Evolutionary conservation across 306 rosid species (phyloP).

Genomic region (Argentina anserina): DNA sequence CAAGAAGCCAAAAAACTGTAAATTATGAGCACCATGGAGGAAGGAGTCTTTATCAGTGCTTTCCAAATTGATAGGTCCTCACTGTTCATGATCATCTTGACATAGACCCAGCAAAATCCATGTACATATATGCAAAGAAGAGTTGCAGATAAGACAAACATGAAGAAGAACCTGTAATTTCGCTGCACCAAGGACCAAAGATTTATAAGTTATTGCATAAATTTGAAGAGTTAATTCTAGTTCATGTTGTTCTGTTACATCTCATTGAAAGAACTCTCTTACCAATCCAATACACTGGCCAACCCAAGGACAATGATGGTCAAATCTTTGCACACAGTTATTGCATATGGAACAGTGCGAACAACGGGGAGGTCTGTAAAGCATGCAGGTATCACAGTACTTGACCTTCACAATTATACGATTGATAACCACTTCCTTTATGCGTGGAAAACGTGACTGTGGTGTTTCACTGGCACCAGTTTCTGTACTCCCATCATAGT

Average conservation of each 20-base stretch:
- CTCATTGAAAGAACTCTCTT: background rate
- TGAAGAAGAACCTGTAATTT: constrained; percentile 70
- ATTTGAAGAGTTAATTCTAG: background rate
- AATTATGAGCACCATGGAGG: constrained; percentile 55
- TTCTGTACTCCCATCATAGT: constrained; percentile 29
- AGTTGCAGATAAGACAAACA: constrained; percentile 56
- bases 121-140: constrained; percentile 61
- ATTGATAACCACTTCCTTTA: constrained; percentile 31
- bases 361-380: constrained; percentile 39
- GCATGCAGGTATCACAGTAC: constrained; percentile 42
- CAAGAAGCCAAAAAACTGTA: constrained; percentile 53
- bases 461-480: constrained; percentile 23
- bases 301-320: constrained; percentile 45
- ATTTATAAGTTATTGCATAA: background rate
- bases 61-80: constrained; percentile 54
- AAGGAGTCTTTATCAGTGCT: constrained; percentile 66
- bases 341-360: constrained; percentile 43
- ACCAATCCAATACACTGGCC: constrained; percentile 43
- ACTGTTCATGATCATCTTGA: constrained; percentile 48
- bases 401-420: constrained; percentile 30
- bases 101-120: constrained; percentile 74
- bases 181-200: constrained; percentile 42
- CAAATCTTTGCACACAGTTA: constrained; percentile 35
- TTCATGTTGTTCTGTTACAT: background rate
- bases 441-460: constrained; percentile 22